Percentiles rank a stretch among this genome's conserved stretches.
These are phyloP conservation scores for Trichoderma citrinoviride DNA, from an alignment of 2,329 filamentous ascomycete genomes.

Conservation along the genomic window DNA sequence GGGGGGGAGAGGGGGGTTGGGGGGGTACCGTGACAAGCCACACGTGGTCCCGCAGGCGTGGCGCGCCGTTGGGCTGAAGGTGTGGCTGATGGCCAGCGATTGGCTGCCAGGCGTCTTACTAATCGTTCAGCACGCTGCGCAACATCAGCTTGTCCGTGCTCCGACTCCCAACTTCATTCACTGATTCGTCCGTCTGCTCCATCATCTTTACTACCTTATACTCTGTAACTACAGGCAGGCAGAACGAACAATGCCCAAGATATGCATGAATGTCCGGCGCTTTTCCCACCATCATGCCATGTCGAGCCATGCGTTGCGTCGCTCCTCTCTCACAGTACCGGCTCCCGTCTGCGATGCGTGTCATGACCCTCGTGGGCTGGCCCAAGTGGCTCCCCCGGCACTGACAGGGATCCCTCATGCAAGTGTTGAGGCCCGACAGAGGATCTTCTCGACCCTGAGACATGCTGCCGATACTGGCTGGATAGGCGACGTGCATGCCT, in stretches of 20 bases:
- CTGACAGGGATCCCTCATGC: constrained; percentile 7
- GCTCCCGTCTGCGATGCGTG: not conserved
- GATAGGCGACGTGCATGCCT: not conserved
- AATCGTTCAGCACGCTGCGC: not conserved
- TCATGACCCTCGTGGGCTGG: not conserved
- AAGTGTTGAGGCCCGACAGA: constrained; percentile 16
- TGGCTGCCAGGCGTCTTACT: not conserved
- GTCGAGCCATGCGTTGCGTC: not conserved
- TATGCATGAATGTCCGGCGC: constrained; percentile 19
- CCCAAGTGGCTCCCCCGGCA: not conserved
- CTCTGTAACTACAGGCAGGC: not conserved
- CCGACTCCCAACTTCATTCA: not conserved
- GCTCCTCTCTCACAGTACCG: not conserved
- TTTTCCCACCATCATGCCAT: constrained; percentile 2
- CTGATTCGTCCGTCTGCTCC: constrained; percentile 5
- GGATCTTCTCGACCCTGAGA: not conserved
- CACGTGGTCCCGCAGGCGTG: constrained; percentile 8
- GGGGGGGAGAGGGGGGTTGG: not conserved
- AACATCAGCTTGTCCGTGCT: constrained; percentile 17
- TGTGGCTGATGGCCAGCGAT: constrained; percentile 1
- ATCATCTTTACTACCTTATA: not conserved
- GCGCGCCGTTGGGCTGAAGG: not conserved
- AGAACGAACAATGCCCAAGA: constrained; percentile 2
- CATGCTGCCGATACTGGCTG: not conserved
- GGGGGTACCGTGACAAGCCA: constrained; percentile 18